phyloP scores from a whole-genome alignment of 108 stramenopile species.

The Schizochytrium sp. region DNA sequence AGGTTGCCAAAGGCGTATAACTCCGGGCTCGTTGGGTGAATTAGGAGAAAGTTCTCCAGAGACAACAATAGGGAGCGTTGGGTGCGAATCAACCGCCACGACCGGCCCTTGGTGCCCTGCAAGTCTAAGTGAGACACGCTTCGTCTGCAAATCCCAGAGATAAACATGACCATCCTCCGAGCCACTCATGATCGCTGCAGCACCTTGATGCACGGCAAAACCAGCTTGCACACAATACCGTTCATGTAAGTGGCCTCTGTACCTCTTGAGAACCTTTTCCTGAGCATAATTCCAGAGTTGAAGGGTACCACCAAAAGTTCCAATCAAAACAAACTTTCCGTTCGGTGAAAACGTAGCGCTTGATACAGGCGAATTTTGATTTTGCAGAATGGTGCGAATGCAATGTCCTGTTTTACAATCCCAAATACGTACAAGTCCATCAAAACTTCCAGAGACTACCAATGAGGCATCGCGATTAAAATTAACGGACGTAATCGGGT shows the following conservation, averaged over 20 bases:
- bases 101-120: slow-evolving; percentile 84
- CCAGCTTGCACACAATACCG: slow-evolving; percentile 2
- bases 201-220: slow-evolving; percentile 28
- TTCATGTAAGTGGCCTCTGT: slow-evolving; percentile 61
- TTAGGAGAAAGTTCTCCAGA: slow-evolving; percentile 10
- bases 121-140: slow-evolving; percentile 80
- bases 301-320: slow-evolving; percentile 68
- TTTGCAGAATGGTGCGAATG: neutral
- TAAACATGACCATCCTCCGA: slow-evolving; percentile 88
- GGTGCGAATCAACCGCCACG: slow-evolving; percentile 83
- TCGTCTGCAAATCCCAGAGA: slow-evolving; percentile 87
- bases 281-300: slow-evolving; percentile 69
- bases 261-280: slow-evolving; percentile 68
- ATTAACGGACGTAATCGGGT: slow-evolving; percentile 40
- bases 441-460: slow-evolving; percentile 4
- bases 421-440: slow-evolving; percentile 11
- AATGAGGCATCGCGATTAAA: slow-evolving; percentile 56
- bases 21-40: neutral
- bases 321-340: slow-evolving; percentile 77
- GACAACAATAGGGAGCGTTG: slow-evolving; percentile 16
- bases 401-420: neutral
- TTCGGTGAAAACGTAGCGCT: slow-evolving; percentile 88
- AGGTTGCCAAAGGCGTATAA: slow-evolving; percentile 11
- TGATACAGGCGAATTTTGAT: slow-evolving; percentile 80
- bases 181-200: slow-evolving; percentile 63